Percentiles rank a stretch among this genome's conserved stretches.
phyloP scores from a whole-genome alignment of 176 grass and related monocot species.

The Avena sativa region DNA sequence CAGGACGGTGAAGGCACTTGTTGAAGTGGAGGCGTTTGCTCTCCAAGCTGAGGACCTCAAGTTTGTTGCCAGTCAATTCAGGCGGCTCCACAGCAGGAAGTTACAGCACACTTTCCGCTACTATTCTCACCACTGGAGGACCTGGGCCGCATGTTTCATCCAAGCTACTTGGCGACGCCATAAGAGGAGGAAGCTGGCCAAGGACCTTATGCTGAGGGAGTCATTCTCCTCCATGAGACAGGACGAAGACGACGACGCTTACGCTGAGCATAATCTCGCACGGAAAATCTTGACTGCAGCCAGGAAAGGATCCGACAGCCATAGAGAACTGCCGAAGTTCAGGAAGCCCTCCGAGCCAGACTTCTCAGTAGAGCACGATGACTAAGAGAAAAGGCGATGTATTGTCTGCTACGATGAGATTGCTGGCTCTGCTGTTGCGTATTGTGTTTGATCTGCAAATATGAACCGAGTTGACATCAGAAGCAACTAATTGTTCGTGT shows the following conservation, averaged over 20 bases:
- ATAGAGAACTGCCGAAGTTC: conserved; percentile 67
- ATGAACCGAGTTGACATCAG: neutral
- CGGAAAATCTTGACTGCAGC: conserved; percentile 49
- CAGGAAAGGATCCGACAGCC: conserved; percentile 60
- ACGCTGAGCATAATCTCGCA: conserved; percentile 40
- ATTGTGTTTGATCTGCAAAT: neutral
- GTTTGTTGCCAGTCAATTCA: conserved; percentile 94
- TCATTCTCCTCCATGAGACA: conserved; percentile 62
- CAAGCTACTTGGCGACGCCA: conserved; percentile 83
- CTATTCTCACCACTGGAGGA: conserved; percentile 95
- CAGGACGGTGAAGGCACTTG: conserved; percentile 64
- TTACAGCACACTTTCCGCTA: conserved; percentile 85
- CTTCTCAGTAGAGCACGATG: conserved; percentile 78
- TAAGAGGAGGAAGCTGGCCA: conserved; percentile 71
- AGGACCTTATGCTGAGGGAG: conserved; percentile 74
- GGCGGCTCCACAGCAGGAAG: conserved; percentile 91
- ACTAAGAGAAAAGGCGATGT: conserved; percentile 37
- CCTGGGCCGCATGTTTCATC: conserved; percentile 84
- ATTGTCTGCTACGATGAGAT: neutral
- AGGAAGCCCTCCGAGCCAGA: conserved; percentile 89
- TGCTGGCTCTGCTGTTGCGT: neutral
- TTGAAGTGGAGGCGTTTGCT: conserved; percentile 93
- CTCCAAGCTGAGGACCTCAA: conserved; percentile 82
- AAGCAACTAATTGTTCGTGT: conserved; percentile 13
- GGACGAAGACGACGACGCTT: conserved; percentile 48